Percentiles rank a stretch among this genome's conserved stretches.
These are phyloP conservation scores for Mycena epipterygia DNA, from an alignment of 768 basidiomycete species.

Conservation along the genomic window DNA sequence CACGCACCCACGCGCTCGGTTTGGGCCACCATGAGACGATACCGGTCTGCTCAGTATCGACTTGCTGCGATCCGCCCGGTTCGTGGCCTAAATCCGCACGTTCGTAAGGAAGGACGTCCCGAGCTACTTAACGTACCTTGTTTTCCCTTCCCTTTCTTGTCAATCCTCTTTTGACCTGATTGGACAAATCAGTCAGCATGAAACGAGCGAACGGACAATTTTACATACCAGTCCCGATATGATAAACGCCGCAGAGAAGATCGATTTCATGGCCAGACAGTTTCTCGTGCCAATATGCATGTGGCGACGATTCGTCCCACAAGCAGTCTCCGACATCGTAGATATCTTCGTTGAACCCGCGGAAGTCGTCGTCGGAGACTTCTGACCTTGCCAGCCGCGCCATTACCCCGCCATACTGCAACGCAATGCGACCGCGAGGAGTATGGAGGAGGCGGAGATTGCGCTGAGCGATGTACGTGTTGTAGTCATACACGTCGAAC, in stretches of 20 bases:
- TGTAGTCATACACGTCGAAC: neutral
- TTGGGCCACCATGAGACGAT: slow-evolving; percentile 9
- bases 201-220: neutral
- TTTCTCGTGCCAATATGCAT: slow-evolving; percentile 2
- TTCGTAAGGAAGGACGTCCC: neutral
- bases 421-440: neutral
- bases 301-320: slow-evolving; percentile 1
- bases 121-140: neutral
- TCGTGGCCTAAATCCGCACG: neutral
- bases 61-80: too few species aligned
- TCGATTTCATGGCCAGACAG: neutral
- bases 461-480: neutral
- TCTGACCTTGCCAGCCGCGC: slow-evolving; percentile 4
- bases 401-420: slow-evolving; percentile 8
- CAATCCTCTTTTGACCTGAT: neutral
- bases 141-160: neutral
- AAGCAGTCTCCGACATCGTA: neutral
- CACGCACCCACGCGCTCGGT: neutral
- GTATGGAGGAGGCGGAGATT: slow-evolving; percentile 1
- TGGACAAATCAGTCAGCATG: neutral
- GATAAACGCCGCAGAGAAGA: slow-evolving; percentile 8
- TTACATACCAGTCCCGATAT: neutral
- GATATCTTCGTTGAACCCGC: neutral
- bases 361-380: neutral
- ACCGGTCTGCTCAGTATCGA: neutral